phyloP scores from a whole-genome alignment of 371 early-diverging fungal species.

The Blakeslea trispora region DNA sequence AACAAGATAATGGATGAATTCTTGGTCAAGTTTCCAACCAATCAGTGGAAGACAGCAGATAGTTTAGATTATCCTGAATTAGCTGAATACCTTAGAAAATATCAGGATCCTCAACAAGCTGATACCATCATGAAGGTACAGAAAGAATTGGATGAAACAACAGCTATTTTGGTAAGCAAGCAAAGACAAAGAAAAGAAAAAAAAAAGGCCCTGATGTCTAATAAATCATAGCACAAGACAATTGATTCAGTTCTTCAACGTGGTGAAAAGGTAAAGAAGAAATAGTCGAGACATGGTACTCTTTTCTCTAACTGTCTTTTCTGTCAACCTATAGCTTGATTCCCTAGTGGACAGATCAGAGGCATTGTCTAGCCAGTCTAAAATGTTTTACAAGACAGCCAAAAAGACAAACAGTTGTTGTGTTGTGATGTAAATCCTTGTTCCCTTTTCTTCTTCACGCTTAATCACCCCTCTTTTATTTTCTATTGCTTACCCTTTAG shows the following conservation, averaged over 20 bases:
- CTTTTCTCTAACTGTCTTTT: too few species aligned
- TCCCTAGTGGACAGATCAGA: conserved; percentile 92
- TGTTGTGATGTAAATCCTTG: conserved; percentile 45
- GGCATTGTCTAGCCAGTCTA: conserved; percentile 87
- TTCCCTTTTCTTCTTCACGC: too few species aligned
- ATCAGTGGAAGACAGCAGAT: conserved; percentile 55
- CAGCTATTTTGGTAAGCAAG: conserved; percentile 88
- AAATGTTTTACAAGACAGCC: conserved; percentile 98
- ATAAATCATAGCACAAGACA: conserved; percentile 93
- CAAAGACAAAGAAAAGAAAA: too few species aligned
- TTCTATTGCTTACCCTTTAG: too few species aligned
- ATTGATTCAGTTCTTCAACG: conserved; percentile 96
- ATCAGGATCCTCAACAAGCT: conserved; percentile 93
- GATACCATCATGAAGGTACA: conserved; percentile 96
- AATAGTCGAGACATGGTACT: background rate
- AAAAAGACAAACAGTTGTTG: conserved; percentile 98
- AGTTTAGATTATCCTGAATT: conserved; percentile 71
- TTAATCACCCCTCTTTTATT: too few species aligned
- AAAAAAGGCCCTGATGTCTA: too few species aligned
- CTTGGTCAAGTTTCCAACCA: conserved; percentile 61
- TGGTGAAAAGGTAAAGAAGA: conserved; percentile 77
- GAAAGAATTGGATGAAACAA: conserved; percentile 98
- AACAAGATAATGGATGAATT: conserved; percentile 91
- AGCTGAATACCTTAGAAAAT: conserved; percentile 70
- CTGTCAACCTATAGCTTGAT: conserved; percentile 84